These are phyloP conservation scores for Saccharomycopsis oosterbeekiorum DNA, from an alignment of 805 yeast species.

Conservation along the genomic window DNA sequence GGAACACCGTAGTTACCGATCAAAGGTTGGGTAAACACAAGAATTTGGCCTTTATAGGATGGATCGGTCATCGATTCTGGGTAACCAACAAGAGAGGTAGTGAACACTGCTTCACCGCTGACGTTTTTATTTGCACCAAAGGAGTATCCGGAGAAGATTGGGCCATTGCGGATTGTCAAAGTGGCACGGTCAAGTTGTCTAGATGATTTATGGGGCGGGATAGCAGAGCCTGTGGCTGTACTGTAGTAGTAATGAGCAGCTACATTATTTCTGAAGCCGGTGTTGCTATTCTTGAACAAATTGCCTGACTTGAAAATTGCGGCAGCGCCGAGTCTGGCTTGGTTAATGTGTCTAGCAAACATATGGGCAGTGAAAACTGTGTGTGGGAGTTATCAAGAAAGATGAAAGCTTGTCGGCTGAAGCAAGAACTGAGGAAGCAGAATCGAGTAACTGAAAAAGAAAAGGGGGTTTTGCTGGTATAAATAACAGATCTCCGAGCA, in stretches of 20 bases:
- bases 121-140: slow-evolving; percentile 91
- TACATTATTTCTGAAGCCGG: not conserved
- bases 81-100: slow-evolving; percentile 95
- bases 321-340: not conserved
- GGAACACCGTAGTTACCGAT: slow-evolving; percentile 99
- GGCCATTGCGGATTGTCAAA: slow-evolving; percentile 84
- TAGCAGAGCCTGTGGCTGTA: not conserved
- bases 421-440: no score
- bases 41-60: slow-evolving; percentile 91
- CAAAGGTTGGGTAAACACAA: slow-evolving; percentile 93
- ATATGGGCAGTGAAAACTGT: not conserved
- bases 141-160: slow-evolving; percentile 84
- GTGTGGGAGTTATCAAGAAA: no score
- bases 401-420: no score
- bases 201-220: slow-evolving; percentile 3
- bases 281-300: not conserved
- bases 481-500: no score
- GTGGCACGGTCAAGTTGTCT: slow-evolving; percentile 65
- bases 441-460: no score
- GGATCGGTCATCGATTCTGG: slow-evolving; percentile 99
- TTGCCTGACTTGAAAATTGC: not conserved
- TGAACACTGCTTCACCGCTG: slow-evolving; percentile 96
- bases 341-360: not conserved
- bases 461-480: no score
- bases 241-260: not conserved